Conservation (phyloP, 1,284 basidiomycete species). For the Trichosporon ovoides region DNA sequence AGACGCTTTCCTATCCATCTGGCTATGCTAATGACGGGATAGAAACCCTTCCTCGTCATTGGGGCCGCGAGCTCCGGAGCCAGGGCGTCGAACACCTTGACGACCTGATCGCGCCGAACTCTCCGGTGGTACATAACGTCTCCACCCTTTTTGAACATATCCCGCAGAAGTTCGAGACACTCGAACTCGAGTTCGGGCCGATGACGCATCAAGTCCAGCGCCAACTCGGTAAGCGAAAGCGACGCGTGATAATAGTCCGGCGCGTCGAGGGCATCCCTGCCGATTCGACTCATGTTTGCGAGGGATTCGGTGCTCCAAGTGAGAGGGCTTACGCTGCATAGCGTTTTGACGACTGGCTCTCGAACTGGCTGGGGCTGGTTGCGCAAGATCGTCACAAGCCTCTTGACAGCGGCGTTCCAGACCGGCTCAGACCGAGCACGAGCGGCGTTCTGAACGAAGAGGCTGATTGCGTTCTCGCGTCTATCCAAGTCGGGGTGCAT, state of each 20-base stretch:
- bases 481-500: not conserved
- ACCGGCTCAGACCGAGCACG: not conserved
- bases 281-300: not conserved
- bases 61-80: not conserved
- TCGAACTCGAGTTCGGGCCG: not conserved
- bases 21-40: not conserved
- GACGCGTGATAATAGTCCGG: not conserved
- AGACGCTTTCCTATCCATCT: not conserved
- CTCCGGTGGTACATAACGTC: not conserved
- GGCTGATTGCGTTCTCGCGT: not conserved
- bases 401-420: not conserved
- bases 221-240: not conserved
- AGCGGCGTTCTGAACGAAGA: not conserved
- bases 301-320: not conserved
- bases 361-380: slow-evolving; percentile 1
- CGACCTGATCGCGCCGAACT: not conserved
- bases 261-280: not conserved
- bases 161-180: not conserved
- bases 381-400: not conserved
- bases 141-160: not conserved
- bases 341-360: not conserved
- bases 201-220: not conserved
- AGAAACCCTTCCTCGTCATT: not conserved
- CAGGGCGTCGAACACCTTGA: not conserved
- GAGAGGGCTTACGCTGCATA: not conserved